Evolutionary conservation across 148 eudicot genomes (phyloP).

Genomic region (Fagopyrum homotropicum): DNA sequence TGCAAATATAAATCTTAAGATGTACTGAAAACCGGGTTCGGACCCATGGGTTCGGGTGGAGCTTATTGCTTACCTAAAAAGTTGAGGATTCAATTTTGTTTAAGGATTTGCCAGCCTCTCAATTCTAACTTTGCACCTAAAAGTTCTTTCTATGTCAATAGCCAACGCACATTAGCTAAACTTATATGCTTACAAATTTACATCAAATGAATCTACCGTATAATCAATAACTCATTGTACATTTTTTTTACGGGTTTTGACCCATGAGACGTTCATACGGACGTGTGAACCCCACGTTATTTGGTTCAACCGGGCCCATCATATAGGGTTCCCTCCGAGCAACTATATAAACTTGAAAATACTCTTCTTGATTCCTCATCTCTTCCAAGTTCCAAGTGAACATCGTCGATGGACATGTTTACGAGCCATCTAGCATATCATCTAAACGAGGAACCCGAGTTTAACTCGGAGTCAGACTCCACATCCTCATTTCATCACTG

Average conservation of each 20-base stretch:
- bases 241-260: too few species aligned
- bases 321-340: background rate
- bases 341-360: background rate
- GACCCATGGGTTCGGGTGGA: background rate
- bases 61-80: background rate
- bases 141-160: background rate
- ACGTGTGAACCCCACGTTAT: too few species aligned
- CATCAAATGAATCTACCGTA: background rate
- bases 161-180: constrained; percentile 8
- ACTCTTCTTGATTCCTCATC: background rate
- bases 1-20: background rate
- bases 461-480: background rate
- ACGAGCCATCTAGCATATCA: background rate
- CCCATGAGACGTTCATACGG: too few species aligned
- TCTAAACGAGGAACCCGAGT: background rate
- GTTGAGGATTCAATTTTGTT: background rate
- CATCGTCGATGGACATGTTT: background rate
- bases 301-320: too few species aligned
- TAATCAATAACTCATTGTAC: too few species aligned
- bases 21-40: background rate
- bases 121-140: constrained; percentile 10
- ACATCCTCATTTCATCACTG: constrained; percentile 32
- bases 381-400: background rate
- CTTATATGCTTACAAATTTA: background rate
- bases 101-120: constrained; percentile 4